Evolutionary conservation across 1,284 basidiomycete species (phyloP), one percentile per base, ranked within the genome.

Genomic region (Malassezia restricta): DNA sequence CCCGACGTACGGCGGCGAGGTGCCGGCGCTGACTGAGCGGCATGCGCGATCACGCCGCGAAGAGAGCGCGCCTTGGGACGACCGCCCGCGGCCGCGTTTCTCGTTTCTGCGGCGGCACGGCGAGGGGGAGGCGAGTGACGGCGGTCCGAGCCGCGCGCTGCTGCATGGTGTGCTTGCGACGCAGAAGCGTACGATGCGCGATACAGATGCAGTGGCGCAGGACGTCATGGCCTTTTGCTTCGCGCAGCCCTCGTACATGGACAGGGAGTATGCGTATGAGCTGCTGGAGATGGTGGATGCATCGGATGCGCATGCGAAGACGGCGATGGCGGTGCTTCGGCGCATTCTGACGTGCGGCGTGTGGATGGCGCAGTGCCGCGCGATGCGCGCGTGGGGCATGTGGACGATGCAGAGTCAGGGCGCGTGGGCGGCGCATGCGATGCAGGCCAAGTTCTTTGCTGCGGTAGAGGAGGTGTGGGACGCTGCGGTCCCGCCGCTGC

Each of bases 201-300:
- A 40, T 15, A 9, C 39, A 9, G 44, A 47, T 11, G 33, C 14
- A 5, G 33, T 47, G 24, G 32, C 44, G 15, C 8, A 14, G 15
- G 27, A 37, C 27, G 11, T 47, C 2, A 32, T 29, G n/a, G 30
- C 17, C 14, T 54, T 54, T 30, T 54, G 47, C 43, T 9, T n/a
- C 8, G 37, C 41, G 2, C n/a, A 12, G 11, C 39, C 47, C 24
- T 9, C 15, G 3, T 17, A 24, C 5, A 20, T 8, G 33, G 52
- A 54, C 39, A 43, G 52, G 46, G 30, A 47, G 8, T n/a, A n/a
- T 8, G 52, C 45, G n/a, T 37, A 54, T 32, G 46, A 43, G 38
- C 52, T 54, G 5, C 47, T 46, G 29, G 47, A 54, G 12, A 14
- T 33, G 9, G 28, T 54, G 20, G 31, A 49, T 28, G 12, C 33